A percentile compares a stretch with the other conserved stretches of the same genome.
phyloP scores from a whole-genome alignment of 345 rosid species.

The Melaleuca quinquenervia region DNA sequence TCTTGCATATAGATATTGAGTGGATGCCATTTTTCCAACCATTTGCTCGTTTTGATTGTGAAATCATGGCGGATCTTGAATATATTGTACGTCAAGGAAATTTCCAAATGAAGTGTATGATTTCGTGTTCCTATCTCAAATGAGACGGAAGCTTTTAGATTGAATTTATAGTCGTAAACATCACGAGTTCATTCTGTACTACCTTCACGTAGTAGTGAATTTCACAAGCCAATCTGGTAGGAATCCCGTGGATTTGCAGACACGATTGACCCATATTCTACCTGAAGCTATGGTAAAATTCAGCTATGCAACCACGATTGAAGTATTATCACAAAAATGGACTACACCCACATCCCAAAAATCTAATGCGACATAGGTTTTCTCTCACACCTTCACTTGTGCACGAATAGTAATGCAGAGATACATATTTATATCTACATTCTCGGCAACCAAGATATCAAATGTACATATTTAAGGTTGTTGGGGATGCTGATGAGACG shows the following conservation, averaged over 20 bases:
- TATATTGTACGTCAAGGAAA: background rate
- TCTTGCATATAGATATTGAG: background rate
- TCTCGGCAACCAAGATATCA: background rate
- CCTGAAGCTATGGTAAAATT: background rate
- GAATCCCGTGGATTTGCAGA: background rate
- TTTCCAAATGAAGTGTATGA: background rate
- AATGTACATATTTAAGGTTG: background rate
- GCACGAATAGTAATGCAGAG: background rate
- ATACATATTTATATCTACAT: background rate
- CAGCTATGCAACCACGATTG: background rate
- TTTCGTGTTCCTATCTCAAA: background rate
- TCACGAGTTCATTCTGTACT: background rate
- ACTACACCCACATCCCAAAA: background rate
- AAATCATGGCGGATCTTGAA: background rate
- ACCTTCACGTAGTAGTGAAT: background rate
- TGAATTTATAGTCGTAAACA: background rate
- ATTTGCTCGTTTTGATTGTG: background rate
- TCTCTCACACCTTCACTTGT: background rate
- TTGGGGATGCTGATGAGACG: too few relatives aligned
- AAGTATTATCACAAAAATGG: background rate
- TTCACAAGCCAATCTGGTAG: background rate
- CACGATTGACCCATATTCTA: background rate
- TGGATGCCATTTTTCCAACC: background rate
- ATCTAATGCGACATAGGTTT: background rate
- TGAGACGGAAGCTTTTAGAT: background rate